phyloP scores from a whole-genome alignment of 768 basidiomycete species.

The Tulasnella sp. region DNA sequence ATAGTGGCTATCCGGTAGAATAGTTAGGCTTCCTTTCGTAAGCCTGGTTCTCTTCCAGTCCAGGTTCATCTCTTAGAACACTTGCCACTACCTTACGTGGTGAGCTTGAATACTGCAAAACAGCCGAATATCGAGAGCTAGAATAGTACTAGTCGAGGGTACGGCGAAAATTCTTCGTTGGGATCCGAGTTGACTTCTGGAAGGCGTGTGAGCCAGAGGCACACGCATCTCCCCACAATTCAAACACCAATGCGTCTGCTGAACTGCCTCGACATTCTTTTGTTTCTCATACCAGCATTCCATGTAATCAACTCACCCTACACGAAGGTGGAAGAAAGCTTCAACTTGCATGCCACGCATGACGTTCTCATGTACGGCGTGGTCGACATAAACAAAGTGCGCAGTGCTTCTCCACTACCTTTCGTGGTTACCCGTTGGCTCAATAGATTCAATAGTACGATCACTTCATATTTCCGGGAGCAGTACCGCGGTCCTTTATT shows the following conservation, averaged over 20 bases:
- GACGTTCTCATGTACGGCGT: constrained; percentile 78
- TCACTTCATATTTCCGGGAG: constrained; percentile 80
- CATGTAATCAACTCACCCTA: constrained; percentile 78
- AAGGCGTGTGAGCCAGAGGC: background rate
- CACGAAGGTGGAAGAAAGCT: constrained; percentile 96
- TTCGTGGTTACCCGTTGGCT: background rate
- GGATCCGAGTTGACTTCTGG: background rate
- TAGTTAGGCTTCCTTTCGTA: background rate
- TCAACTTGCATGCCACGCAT: constrained; percentile 86
- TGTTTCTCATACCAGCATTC: constrained; percentile 16
- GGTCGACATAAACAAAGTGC: constrained; percentile 42
- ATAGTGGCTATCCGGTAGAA: background rate
- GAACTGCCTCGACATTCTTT: constrained; percentile 18
- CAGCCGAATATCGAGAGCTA: background rate
- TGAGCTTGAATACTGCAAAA: background rate
- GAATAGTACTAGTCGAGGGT: background rate
- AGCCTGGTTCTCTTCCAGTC: background rate
- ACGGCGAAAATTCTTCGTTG: background rate
- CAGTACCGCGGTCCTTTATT: constrained; percentile 80
- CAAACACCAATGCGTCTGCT: background rate
- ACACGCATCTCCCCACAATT: background rate
- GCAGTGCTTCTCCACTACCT: constrained; percentile 26
- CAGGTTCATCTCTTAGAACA: background rate
- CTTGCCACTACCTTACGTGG: no score
- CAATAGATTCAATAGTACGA: constrained; percentile 58